Evolutionary conservation across 2,329 filamentous ascomycete genomes (phyloP).

Genomic region (Triangularia setosa): DNA sequence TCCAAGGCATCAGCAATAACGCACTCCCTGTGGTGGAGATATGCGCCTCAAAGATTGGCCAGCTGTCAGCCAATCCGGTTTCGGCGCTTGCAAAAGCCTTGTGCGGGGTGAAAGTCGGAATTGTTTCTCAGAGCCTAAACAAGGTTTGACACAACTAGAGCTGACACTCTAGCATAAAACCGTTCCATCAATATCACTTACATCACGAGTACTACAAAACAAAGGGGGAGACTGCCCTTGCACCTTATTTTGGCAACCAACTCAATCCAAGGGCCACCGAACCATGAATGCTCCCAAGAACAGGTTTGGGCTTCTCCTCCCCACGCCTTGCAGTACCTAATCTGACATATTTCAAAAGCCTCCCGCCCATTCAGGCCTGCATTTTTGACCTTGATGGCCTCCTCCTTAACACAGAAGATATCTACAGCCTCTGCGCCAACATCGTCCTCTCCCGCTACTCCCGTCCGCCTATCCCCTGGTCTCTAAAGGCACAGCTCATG

Average conservation of each 20-base stretch:
- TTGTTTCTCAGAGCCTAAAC: background rate
- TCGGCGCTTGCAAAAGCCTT: background rate
- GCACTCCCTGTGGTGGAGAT: background rate
- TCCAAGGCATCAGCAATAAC: background rate
- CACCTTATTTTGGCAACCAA: too few species aligned
- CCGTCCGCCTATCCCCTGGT: slow-evolving; percentile 77
- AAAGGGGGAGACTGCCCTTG: too few species aligned
- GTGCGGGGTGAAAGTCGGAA: background rate
- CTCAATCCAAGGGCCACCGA: too few species aligned
- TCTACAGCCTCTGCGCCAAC: slow-evolving; percentile 80
- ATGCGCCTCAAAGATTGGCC: background rate
- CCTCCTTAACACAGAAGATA: slow-evolving; percentile 86
- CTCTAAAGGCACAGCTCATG: slow-evolving; percentile 82
- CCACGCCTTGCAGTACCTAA: background rate
- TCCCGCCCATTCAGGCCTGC: slow-evolving; percentile 78
- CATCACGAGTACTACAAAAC: too few species aligned
- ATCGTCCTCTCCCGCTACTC: slow-evolving; percentile 70
- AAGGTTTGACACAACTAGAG: background rate
- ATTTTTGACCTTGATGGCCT: slow-evolving; percentile 98
- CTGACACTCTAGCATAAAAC: too few species aligned
- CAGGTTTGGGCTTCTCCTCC: too few species aligned
- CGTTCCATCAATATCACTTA: too few species aligned
- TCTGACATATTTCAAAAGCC: background rate
- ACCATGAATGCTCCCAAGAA: too few species aligned
- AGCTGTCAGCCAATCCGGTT: background rate